Base-by-base conservation (phyloP, 495 filamentous ascomycete species). In the Penicillium herquei region DNA sequence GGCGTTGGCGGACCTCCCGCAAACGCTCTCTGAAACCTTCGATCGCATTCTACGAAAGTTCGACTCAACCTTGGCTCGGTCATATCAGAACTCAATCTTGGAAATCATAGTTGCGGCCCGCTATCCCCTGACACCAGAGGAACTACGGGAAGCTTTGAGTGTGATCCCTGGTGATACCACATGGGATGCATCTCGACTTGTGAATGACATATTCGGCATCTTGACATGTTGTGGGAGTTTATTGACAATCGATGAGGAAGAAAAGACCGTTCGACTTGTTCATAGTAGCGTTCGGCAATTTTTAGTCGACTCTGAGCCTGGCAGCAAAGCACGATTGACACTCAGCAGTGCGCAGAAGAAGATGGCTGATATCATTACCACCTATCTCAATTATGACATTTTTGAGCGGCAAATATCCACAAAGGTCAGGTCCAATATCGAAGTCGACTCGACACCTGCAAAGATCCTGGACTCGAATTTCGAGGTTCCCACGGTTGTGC, bases 211-310 rank as follows among this genome's bases (percentile, higher is more conserved):
- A 52, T 62, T 65, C 53, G 33, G 59, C 55, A 54, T 39, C 17
- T 55, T 77, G 48, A 46, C 60, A 42, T 71, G 65, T 49, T 79
- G 75, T 51, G 74, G 73, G 55, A 65, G 74, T 48, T 67, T 79
- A 26, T 21, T 79, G 18, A 65, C 51, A 18, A 60, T 77, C 32
- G 75, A 79, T 45, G 75, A 79, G 64, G 75, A 79, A 54, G 63
- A 70, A 10, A 46, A 56, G 7, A 72, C 74, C 3, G 59, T 75
- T 16, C 59, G 68, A 48, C 55, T 77, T 16, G 61, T 75, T 26
- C 75, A 79, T 52, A 68, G 73, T 47, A 78, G 72, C 56, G 65
- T 79, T 43, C 70, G 65, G 51, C 69, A 77, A 51, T 77, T 72
- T 54, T 55, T 79, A 18, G 59, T 77, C 39, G 46, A 49, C n/a